Percentiles rank a stretch among this genome's conserved stretches.
Evolutionary conservation across 2,329 filamentous ascomycete species (phyloP).

Genomic region (Fusarium subglutinans): DNA sequence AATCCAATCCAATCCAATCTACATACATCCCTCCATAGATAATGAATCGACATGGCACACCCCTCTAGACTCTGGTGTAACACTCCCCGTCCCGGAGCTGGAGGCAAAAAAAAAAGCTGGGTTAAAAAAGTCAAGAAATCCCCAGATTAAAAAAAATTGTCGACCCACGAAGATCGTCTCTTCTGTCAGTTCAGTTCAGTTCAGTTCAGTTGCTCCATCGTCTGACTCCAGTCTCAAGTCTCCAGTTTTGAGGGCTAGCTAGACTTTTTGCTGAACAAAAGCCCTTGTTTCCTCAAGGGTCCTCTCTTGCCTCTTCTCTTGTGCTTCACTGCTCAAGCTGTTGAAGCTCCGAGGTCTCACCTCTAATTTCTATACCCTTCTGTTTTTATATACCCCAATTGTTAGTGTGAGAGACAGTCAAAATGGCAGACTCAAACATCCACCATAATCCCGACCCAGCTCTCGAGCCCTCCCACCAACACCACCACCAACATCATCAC

Average conservation of each 20-base stretch:
- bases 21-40: not conserved
- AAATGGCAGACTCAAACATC: constrained; percentile 31
- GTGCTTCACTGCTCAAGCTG: constrained; percentile 27
- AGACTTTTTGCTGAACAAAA: constrained; percentile 6
- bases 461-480: constrained; percentile 52
- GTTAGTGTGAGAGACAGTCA: not conserved
- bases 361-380: not conserved
- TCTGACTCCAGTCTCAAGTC: not conserved
- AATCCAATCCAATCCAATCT: not conserved
- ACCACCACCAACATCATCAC: constrained; percentile 55
- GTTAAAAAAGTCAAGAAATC: constrained; percentile 27
- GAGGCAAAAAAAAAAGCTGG: constrained; percentile 4
- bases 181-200: not conserved
- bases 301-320: not conserved
- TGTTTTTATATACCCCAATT: not conserved
- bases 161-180: constrained; percentile 27
- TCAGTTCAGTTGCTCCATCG: not conserved
- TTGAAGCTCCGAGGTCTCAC: constrained; percentile 17
- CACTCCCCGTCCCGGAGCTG: not conserved
- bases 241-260: constrained; percentile 11
- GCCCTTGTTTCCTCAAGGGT: constrained; percentile 3
- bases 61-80: not conserved
- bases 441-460: constrained; percentile 38
- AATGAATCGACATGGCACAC: not conserved
- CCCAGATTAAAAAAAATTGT: constrained; percentile 1